Conservation (phyloP, 225 moss, liverwort and hornwort genomes). For the Marchantia polymorpha region DNA sequence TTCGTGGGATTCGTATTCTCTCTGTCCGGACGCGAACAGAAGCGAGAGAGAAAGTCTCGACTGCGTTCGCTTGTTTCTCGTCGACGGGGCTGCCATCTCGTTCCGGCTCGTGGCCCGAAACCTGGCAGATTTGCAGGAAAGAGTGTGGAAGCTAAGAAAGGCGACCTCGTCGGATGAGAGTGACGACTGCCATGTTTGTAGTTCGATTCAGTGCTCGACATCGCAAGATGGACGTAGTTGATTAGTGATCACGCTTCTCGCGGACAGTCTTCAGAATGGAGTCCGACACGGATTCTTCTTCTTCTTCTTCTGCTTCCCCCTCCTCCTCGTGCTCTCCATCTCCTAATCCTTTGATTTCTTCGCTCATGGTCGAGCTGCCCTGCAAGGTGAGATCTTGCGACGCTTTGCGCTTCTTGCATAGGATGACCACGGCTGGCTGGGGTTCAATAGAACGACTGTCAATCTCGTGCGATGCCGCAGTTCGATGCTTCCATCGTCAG, state of each 20-base stretch:
- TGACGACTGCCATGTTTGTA: neutral
- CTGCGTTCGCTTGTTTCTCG: neutral
- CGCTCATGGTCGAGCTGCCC: slow-evolving; percentile 15
- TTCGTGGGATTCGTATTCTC: neutral
- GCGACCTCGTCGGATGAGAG: too few relatives aligned
- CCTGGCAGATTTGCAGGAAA: neutral
- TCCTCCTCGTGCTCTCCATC: neutral
- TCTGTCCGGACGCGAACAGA: neutral
- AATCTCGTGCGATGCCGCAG: neutral
- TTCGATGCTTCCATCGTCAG: neutral
- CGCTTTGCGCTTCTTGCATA: neutral
- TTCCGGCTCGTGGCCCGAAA: neutral
- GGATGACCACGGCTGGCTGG: neutral
- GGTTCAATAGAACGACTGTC: neutral
- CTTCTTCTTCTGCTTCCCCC: slow-evolving; percentile 1
- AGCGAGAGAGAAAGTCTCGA: neutral
- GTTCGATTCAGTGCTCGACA: neutral
- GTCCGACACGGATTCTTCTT: slow-evolving; percentile 17
- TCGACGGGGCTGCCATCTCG: neutral
- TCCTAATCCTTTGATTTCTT: neutral
- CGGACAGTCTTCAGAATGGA: neutral
- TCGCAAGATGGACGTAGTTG: neutral
- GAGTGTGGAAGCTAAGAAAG: neutral
- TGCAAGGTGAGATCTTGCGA: slow-evolving; percentile 14
- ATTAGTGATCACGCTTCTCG: neutral